These are phyloP conservation scores for Cystobasidiopsis lactophilus DNA, from an alignment of 768 basidiomycete species.

Conservation along the genomic window DNA sequence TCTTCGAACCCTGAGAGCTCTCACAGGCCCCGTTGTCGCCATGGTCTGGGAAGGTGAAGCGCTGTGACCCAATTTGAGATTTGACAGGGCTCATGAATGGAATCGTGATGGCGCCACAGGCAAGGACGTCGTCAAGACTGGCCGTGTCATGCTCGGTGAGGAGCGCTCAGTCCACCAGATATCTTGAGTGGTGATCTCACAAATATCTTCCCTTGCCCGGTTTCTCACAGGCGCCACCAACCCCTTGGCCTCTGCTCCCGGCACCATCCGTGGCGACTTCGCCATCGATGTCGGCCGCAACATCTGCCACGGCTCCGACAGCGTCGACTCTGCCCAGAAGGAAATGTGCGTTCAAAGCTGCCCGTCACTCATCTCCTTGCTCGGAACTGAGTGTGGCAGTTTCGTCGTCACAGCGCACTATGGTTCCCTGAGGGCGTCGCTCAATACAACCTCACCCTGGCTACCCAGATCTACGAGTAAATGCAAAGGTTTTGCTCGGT, in stretches of 20 bases:
- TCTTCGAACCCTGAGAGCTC: background rate
- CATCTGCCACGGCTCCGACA: constrained; percentile 23
- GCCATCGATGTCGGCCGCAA: constrained; percentile 76
- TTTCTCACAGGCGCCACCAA: constrained; percentile 68
- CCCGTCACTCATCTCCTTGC: no score
- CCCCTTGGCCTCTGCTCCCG: constrained; percentile 69
- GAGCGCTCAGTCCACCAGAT: constrained; percentile 43
- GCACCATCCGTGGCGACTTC: constrained; percentile 29
- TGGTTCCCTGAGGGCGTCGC: constrained; percentile 73
- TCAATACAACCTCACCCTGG: constrained; percentile 45
- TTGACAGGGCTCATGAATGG: background rate
- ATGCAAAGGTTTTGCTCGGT: no score
- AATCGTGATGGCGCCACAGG: background rate
- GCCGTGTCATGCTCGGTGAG: constrained; percentile 17
- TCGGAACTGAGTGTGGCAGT: no score
- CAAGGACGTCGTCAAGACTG: constrained; percentile 28
- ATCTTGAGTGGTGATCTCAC: constrained; percentile 89
- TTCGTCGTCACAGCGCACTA: constrained; percentile 33
- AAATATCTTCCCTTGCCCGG: constrained; percentile 18
- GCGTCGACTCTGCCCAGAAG: constrained; percentile 34
- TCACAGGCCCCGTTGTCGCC: constrained; percentile 64
- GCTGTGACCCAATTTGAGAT: background rate
- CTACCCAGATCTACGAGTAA: constrained; percentile 63
- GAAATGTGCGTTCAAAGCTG: constrained; percentile 62
- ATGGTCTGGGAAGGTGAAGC: constrained; percentile 74